A percentile compares a stretch with the other conserved stretches of the same genome.
Evolutionary conservation across 1,284 basidiomycete species (phyloP).

Genomic region (Leccinum solheimii): DNA sequence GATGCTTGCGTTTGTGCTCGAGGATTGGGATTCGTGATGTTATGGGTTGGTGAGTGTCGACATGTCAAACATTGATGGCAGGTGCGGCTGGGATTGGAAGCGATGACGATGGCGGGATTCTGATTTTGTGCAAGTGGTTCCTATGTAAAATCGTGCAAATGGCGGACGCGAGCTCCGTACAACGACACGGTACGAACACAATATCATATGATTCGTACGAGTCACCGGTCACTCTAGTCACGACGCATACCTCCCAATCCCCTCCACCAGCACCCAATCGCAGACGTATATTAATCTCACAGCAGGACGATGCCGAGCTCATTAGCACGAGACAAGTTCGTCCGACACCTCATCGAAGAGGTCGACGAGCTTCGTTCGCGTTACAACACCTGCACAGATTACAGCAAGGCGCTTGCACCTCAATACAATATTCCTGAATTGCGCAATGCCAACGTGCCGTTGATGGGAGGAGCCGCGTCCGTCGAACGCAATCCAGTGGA

Average conservation of each 20-base stretch:
- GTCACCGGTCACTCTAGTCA: no score
- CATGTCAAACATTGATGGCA: neutral
- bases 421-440: neutral
- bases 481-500: neutral
- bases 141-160: no score
- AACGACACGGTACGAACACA: no score
- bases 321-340: neutral
- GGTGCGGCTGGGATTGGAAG: no score
- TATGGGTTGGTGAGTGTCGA: neutral
- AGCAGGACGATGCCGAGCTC: neutral
- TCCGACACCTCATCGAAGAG: neutral
- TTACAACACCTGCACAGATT: neutral
- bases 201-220: no score
- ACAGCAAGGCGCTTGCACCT: neutral
- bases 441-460: neutral
- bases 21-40: conserved; percentile 71
- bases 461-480: neutral
- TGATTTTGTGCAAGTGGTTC: neutral
- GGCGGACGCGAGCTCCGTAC: no score
- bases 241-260: no score
- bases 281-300: conserved; percentile 36
- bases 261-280: conserved; percentile 55
- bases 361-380: neutral
- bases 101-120: no score
- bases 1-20: conserved; percentile 72